phyloP scores from a whole-genome alignment of 1,139 yeast genomes.

The Blastobotrys apis region DNA sequence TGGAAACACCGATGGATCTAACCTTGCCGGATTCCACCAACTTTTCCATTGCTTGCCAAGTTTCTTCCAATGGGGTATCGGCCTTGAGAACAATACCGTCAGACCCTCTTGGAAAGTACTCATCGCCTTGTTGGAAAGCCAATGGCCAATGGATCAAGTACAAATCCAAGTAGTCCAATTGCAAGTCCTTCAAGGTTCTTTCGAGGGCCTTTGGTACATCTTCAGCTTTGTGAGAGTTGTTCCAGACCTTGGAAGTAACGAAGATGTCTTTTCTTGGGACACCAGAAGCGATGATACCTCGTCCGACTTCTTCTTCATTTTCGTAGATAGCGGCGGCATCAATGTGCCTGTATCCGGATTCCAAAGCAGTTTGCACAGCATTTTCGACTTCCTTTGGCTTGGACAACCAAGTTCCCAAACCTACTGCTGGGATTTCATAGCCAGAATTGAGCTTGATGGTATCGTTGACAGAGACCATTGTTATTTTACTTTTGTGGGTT shows the following conservation, averaged over 20 bases:
- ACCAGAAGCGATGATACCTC: constrained; percentile 33
- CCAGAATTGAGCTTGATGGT: constrained; percentile 35
- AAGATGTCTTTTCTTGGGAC: constrained; percentile 60
- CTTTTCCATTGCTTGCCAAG: constrained; percentile 47
- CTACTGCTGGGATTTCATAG: constrained; percentile 44
- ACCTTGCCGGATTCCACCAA: constrained; percentile 52
- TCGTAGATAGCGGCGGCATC: constrained; percentile 58
- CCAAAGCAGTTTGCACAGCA: constrained; percentile 37
- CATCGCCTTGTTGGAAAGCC: constrained; percentile 38
- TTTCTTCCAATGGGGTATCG: constrained; percentile 52
- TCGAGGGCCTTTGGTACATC: constrained; percentile 52
- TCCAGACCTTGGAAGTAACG: constrained; percentile 76
- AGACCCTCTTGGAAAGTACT: constrained; percentile 35
- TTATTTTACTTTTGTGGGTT: too few relatives aligned
- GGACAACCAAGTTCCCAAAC: constrained; percentile 62
- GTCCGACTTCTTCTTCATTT: constrained; percentile 55
- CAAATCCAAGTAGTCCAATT: constrained; percentile 62
- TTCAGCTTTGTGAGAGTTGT: constrained; percentile 51
- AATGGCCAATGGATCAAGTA: constrained; percentile 42
- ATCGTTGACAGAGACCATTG: constrained; percentile 20
- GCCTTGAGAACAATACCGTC: constrained; percentile 31
- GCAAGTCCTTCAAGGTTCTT: constrained; percentile 51
- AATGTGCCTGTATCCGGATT: constrained; percentile 55
- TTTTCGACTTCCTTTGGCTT: constrained; percentile 36
- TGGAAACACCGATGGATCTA: constrained; percentile 76